phyloP scores from a whole-genome alignment of 2,329 filamentous ascomycete genomes.

The Raffaelea ambrosiae region DNA sequence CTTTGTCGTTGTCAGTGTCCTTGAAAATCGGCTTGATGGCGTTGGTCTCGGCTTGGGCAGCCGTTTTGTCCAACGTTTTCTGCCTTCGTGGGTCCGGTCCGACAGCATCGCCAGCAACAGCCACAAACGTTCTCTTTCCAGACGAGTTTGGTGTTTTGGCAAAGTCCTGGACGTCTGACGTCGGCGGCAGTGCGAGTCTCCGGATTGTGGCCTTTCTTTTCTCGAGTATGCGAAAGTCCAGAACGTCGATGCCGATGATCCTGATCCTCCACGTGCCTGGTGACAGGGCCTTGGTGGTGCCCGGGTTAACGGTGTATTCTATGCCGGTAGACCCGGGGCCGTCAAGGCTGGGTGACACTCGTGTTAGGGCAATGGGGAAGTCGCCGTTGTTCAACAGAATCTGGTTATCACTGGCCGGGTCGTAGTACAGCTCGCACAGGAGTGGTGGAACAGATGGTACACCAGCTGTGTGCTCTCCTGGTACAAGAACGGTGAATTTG shows the following conservation, averaged over 20 bases:
- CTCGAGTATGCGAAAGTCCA: conserved; percentile 51
- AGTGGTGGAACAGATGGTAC: conserved; percentile 36
- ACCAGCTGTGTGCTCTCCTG: conserved; percentile 33
- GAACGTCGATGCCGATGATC: conserved; percentile 37
- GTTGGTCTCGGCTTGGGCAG: conserved; percentile 21
- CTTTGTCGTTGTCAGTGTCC: conserved; percentile 24
- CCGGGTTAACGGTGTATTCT: conserved; percentile 29
- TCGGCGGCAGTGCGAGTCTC: conserved; percentile 18
- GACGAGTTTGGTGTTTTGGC: conserved; percentile 32
- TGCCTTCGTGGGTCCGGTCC: conserved; percentile 26
- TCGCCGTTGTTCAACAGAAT: conserved; percentile 49
- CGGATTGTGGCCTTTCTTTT: conserved; percentile 34
- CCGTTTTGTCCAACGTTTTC: conserved; percentile 24
- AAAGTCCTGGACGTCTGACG: conserved; percentile 5
- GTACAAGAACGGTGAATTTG: conserved; percentile 51
- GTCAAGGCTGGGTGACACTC: conserved; percentile 29
- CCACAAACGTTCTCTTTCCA: conserved; percentile 40
- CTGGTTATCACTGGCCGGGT: conserved; percentile 49
- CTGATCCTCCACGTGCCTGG: conserved; percentile 51
- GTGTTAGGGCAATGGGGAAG: conserved; percentile 40
- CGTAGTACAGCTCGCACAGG: conserved; percentile 54
- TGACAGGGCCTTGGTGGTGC: conserved; percentile 34
- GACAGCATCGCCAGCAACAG: conserved; percentile 29
- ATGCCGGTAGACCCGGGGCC: conserved; percentile 6
- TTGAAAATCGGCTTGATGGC: too few species aligned